phyloP scores from a whole-genome alignment of 1,284 basidiomycete species.

The Peniophora sp. region DNA sequence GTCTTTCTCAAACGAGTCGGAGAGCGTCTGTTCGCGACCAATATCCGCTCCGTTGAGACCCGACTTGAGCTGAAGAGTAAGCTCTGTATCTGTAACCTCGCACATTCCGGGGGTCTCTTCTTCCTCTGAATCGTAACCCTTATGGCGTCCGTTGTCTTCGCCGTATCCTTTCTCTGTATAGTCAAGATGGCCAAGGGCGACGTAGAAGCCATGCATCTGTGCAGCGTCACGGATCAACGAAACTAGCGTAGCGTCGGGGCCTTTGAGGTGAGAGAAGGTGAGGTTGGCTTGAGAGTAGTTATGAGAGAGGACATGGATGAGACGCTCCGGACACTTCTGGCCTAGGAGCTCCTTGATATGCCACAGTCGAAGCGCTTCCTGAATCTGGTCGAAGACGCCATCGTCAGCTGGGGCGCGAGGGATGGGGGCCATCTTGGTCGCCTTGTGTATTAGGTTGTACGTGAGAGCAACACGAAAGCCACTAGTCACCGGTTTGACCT shows the following conservation, averaged over 20 bases:
- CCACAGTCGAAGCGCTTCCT: conserved; percentile 13
- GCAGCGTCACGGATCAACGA: conserved; percentile 12
- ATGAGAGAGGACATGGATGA: conserved; percentile 17
- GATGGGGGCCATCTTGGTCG: conserved; percentile 12
- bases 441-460: conserved; percentile 28
- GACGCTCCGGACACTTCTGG: conserved; percentile 7
- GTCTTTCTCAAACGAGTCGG: conserved; percentile 4
- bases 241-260: conserved; percentile 14
- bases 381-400: conserved; percentile 4
- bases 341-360: conserved; percentile 3
- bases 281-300: conserved; percentile 16
- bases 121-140: conserved; percentile 22
- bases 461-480: conserved; percentile 39
- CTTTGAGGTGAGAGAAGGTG: conserved; percentile 15
- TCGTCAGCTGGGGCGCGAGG: conserved; percentile 6
- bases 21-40: conserved; percentile 23
- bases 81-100: not conserved
- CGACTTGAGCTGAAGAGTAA: not conserved
- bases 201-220: conserved; percentile 12
- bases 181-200: conserved; percentile 29
- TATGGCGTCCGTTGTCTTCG: conserved; percentile 13
- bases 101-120: conserved; percentile 15
- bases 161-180: conserved; percentile 21
- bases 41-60: conserved; percentile 23
- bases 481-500: conserved; percentile 34